phyloP scores from a whole-genome alignment of 208 protist species.

The Wallacemonas collosoma region DNA sequence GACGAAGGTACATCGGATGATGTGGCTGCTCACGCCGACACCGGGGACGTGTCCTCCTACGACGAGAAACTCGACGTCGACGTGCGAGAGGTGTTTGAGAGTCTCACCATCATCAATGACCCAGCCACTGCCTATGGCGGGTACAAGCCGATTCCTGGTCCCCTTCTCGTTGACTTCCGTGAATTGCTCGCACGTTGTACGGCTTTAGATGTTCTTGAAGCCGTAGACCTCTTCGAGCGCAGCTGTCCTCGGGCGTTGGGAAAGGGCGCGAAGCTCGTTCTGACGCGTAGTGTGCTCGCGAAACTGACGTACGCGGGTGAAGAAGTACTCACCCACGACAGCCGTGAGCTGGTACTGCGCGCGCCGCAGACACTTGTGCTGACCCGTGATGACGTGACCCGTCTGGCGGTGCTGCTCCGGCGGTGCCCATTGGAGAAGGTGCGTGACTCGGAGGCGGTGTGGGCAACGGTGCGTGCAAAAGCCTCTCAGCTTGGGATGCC shows the following conservation, averaged over 20 bases:
- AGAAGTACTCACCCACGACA: conserved; percentile 48
- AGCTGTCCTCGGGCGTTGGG: conserved; percentile 51
- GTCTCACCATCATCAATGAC: conserved; percentile 53
- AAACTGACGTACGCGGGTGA: conserved; percentile 59
- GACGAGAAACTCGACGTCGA: conserved; percentile 65
- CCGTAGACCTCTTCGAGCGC: conserved; percentile 54
- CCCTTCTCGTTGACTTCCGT: conserved; percentile 71
- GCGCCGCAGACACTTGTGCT: conserved; percentile 44
- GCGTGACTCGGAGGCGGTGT: conserved; percentile 39
- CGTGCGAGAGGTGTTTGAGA: conserved; percentile 66
- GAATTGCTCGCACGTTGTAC: conserved; percentile 55
- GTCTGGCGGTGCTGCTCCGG: conserved; percentile 45
- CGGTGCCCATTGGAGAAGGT: conserved; percentile 47
- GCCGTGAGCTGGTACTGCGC: conserved; percentile 33
- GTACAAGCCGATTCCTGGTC: conserved; percentile 62
- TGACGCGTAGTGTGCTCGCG: conserved; percentile 59
- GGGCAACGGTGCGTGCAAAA: conserved; percentile 61
- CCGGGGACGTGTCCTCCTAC: conserved; percentile 21
- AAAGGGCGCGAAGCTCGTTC: conserved; percentile 30
- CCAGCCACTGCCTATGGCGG: conserved; percentile 42
- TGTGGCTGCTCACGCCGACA: too few relatives aligned
- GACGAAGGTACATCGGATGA: too few relatives aligned
- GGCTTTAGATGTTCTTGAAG: conserved; percentile 62
- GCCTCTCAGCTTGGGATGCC: conserved; percentile 44
- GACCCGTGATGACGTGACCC: conserved; percentile 43